phyloP scores from a whole-genome alignment of 1,284 basidiomycete genomes.

The Sporisorium scitamineum region DNA sequence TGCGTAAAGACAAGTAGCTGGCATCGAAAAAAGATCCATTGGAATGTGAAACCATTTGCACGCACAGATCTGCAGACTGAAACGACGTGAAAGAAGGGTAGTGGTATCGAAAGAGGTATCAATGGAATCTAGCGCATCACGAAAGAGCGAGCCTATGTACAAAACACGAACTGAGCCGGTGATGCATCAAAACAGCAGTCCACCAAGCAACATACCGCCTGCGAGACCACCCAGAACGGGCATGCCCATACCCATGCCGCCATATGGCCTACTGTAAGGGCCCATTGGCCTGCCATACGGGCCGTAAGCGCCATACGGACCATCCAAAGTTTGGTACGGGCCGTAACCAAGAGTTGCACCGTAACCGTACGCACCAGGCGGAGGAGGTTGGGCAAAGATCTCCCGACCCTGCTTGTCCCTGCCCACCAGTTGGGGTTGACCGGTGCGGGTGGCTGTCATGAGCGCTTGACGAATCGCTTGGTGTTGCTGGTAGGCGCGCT shows the following conservation, averaged over 20 bases:
- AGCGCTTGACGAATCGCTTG: slow-evolving; percentile 38
- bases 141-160: not conserved
- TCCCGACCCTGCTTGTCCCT: slow-evolving; percentile 47
- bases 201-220: slow-evolving; percentile 54
- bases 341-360: slow-evolving; percentile 48
- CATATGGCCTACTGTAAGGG: slow-evolving; percentile 38
- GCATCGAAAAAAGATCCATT: not conserved
- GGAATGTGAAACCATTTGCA: not conserved
- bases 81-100: too few relatives aligned
- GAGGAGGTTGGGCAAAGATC: slow-evolving; percentile 55
- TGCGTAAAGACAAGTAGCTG: not conserved
- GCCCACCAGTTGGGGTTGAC: slow-evolving; percentile 53
- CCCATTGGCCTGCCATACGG: slow-evolving; percentile 41
- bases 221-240: slow-evolving; percentile 41
- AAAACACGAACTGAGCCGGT: not conserved
- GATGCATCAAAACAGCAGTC: slow-evolving; percentile 35
- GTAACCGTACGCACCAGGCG: slow-evolving; percentile 34
- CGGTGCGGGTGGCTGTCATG: slow-evolving; percentile 36
- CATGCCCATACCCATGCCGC: slow-evolving; percentile 22
- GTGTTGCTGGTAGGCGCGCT: slow-evolving; percentile 53
- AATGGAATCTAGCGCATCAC: not conserved
- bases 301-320: slow-evolving; percentile 43
- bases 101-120: slow-evolving; percentile 13
- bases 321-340: slow-evolving; percentile 44
- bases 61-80: not conserved